Evolutionary conservation across 768 basidiomycete genomes (phyloP), one percentile per base, ranked within the genome.

Genomic region (Roridomyces roridus): DNA sequence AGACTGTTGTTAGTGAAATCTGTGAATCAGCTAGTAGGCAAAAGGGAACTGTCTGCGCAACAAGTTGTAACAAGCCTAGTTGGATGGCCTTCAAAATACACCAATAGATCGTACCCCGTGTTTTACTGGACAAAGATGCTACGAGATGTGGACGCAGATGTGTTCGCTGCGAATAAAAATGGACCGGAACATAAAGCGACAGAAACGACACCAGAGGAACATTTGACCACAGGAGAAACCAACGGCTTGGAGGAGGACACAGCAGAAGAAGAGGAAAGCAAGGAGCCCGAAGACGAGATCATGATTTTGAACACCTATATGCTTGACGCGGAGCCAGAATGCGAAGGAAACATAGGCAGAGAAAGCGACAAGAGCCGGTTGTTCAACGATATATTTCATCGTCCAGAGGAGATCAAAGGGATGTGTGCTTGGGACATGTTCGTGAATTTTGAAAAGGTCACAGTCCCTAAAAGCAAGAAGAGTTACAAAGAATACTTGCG

Each of bases 361-460:
- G 44, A 43, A 34, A 39, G 20, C 46, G 28, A 15, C 29, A 5
- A 35, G 29, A 31, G 29, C 29, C 7, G 29, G 7, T 14, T 54
- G 36, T 60, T 60, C 36, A 42, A 55, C 35, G 59, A 60, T 34
- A 50, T 60, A 4, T 60, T 55, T 23, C 55, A 46, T 34, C 46
- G 59, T 18, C 59, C 59, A 12, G 31, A 25, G 0, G 59, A 49
- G 39, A 40, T 60, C 21, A 34, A 35, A 14, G 47, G 37, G 8
- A 36, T 37, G 15, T 53, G 51, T 23, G 42, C 36, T 23, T 60
- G 59, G 59, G 59, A 60, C 43, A 43, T 60, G 1, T 17, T 50
- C 5, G 31, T 25, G 29, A 6, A 46, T 4, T 60, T 37, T 21
- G 47, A 34, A 26, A 53, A 55, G 18, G 34, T 36, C 14, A 37